Evolutionary conservation across 345 rosid species (phyloP), one percentile per base, ranked within the genome.

Genomic region (Excoecaria cochinchinensis): DNA sequence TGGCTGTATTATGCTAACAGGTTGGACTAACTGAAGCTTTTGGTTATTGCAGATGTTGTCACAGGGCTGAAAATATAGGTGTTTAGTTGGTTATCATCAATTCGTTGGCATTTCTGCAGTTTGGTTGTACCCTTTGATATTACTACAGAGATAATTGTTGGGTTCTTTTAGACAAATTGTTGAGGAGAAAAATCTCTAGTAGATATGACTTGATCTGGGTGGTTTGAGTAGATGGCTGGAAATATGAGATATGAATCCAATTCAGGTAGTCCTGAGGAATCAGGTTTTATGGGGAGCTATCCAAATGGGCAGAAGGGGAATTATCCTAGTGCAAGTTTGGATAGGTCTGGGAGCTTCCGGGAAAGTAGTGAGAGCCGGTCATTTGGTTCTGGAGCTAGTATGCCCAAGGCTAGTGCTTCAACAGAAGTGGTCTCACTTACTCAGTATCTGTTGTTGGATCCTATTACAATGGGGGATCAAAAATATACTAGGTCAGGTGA

Each of bases 311-410:
- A 79, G 76, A 82, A 84, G 72, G 84, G 85, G 25, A 84, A 55
- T 74, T 82, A 80, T 69, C 67, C 79, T 50, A 57, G 56, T 69
- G 73, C 80, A 50, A 80, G 72, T 74, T 65, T 88, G 76, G 89
- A 82, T 73, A 84, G 90, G 79, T 82, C 91, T 59, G 85, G 89
- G 76, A 84, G 89, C 82, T 84, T 86, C 67, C 79, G 84, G 51
- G 90, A 85, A 72, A 76, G 84, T 17, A 53, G 77, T 38, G 86
- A 86, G 70, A 78, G 71, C 72, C 73, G 89, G 74, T 57, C 73
- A n/a, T 81, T 83, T 65, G 74, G 74, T 64, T 76, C 88, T 19
- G 82, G 78, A 62, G 71, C 78, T 36, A 77, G 71, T 71, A 74
- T 73, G 55, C 83, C 85, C 9, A 77, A 82, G n/a, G 84, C 80